Base-by-base conservation (phyloP, 805 yeast species). In the Wickerhamomyces ciferrii region DNA sequence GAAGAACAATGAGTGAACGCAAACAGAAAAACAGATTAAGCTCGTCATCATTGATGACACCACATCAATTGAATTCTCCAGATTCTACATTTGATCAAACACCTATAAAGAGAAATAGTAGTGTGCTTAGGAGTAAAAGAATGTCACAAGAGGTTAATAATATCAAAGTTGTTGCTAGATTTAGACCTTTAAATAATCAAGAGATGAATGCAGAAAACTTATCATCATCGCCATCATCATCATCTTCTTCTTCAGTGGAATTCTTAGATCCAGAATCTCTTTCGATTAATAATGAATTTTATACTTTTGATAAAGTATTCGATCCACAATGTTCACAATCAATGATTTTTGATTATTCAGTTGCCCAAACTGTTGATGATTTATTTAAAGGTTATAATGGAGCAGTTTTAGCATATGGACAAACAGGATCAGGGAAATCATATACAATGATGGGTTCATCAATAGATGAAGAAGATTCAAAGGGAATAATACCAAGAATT, bases 351-450 rank as follows among this genome's bases (percentile, higher is more conserved):
- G 71, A 78, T 13, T 77, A 72, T 55, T 75, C 87, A 0, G 75
- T 85, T 5, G 59, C 67, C 36, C 79, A 79, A 37, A 81, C 87
- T 0, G 83, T 88, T 4, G 81, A 79, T 38, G 92, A 85, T 50
- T 70, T 87, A 27, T 73, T 84, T 47, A 70, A 73, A 29, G 97
- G 97, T 0, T 83, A 81, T 58, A 86, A 87, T 59, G 87, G 90
- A 19, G 79, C 92, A 0, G 79, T 87, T 0, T 65, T 87, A 34
- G 87, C 91, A 0, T 87, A 85, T 62, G 96, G 95, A 10, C 92
- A 84, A 56, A 80, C 87, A 0, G 87, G 89, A 0, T 74, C 89
- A 1, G 94, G 94, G 7, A 86, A 86, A 61, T 76, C 91, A 0
- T 78, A 76, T 57, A 82, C 92, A 3, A 82, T 87, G 89, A 76